Evolutionary conservation across 805 yeast species (phyloP), one percentile per base, ranked within the genome.

Genomic region (Candida stauntonica): DNA sequence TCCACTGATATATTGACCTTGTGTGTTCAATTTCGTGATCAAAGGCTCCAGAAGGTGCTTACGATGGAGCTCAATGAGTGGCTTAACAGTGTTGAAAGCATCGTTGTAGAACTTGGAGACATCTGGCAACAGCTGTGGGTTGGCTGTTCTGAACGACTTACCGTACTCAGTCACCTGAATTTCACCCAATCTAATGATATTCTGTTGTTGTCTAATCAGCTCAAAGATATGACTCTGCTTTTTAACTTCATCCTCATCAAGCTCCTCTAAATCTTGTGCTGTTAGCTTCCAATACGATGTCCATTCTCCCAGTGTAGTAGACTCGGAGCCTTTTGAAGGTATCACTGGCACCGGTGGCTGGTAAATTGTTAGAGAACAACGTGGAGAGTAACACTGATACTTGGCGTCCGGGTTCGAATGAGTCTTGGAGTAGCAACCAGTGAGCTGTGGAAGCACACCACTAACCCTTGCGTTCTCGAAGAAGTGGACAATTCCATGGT

Each of bases 221-320:
- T 86, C 95, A 60, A 82, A 87, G 4, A 85, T 72, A 41, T 80
- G 77, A 39, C 86, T 80, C 55, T 86, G 95, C 26, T 77, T 68
- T 50, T 76, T 77, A n/a, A 78, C 66, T 38, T 77, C 75, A 9
- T 60, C 57, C 9, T 70, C 70, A 36, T 71, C 77, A 7, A 75
- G 61, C n/a, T 65, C 70, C 16, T 66, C 57, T 19, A 79, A 53
- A 33, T 78, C 81, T 17, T 73, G 77, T 3, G 70, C 67, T 0
- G 80, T 66, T 12, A 81, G 47, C 34, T 74, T 69, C 87, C 86
- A 81, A 50, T 78, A 81, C 8, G 75, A 68, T 0, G 78, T 75
- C 87, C 87, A 81, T 42, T 77, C 77, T 2, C 67, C 68, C 5
- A 68, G 58, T 1, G 63, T 55, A 24, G 37, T 47, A 28, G 31